Evolutionary conservation across 2,329 filamentous ascomycete genomes (phyloP).

Genomic region (Stachybotrys echinatus): DNA sequence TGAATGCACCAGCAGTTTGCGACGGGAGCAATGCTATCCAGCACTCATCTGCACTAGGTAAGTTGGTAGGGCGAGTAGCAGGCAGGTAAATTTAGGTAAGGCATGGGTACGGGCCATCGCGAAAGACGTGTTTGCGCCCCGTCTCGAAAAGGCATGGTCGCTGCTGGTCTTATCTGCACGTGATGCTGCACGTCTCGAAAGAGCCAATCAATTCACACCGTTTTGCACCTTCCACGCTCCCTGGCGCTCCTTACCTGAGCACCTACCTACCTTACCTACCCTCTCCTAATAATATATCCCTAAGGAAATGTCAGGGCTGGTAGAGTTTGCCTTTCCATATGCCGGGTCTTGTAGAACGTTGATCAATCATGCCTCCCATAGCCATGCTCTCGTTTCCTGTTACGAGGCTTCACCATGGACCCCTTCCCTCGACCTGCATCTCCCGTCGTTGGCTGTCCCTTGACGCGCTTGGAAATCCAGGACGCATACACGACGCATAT

Average conservation of each 20-base stretch:
- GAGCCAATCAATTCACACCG: slow-evolving; percentile 17
- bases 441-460: slow-evolving; percentile 22
- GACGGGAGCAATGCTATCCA: background rate
- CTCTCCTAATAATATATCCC: too few species aligned
- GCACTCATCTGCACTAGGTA: too few species aligned
- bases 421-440: slow-evolving; percentile 20
- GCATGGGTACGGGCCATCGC: too few species aligned
- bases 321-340: background rate
- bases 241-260: too few species aligned
- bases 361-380: background rate
- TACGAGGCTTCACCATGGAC: background rate
- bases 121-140: slow-evolving; percentile 9
- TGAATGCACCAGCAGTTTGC: background rate
- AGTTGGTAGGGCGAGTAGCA: too few species aligned
- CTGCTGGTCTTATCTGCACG: slow-evolving; percentile 12
- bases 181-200: slow-evolving; percentile 1
- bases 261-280: too few species aligned
- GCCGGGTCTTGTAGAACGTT: background rate
- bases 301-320: too few species aligned
- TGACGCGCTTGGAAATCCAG: slow-evolving; percentile 22
- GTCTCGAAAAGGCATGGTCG: slow-evolving; percentile 11
- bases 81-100: too few species aligned
- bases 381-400: background rate
- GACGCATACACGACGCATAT: slow-evolving; percentile 11
- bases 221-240: background rate